phyloP scores from a whole-genome alignment of 164 flowering plant genomes.

The Tetracentron sinense region DNA sequence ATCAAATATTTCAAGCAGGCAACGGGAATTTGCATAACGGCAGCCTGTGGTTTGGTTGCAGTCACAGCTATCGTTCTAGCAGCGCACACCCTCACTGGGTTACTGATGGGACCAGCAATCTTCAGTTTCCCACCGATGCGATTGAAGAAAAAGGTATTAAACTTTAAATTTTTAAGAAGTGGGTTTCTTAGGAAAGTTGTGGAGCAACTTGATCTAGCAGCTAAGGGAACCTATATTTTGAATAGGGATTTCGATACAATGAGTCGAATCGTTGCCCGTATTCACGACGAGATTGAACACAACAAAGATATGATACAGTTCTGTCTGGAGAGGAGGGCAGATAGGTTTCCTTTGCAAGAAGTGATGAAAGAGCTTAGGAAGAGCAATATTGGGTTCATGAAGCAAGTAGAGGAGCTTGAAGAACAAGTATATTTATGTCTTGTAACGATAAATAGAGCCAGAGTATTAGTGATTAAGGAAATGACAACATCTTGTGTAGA shows the following conservation, averaged over 20 bases:
- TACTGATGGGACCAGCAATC: constrained; percentile 36
- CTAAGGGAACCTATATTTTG: no score
- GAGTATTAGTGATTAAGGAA: constrained; percentile 35
- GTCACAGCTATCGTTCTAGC: constrained; percentile 28
- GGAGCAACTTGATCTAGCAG: constrained; percentile 4
- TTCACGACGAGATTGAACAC: no score
- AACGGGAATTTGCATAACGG: constrained; percentile 26
- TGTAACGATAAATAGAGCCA: constrained; percentile 43
- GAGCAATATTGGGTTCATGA: constrained; percentile 26
- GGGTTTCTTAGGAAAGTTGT: constrained; percentile 20
- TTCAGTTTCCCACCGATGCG: constrained; percentile 26
- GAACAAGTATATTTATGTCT: constrained; percentile 53
- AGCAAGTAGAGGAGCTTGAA: constrained; percentile 49
- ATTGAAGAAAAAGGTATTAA: constrained; percentile 18
- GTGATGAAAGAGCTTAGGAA: constrained; percentile 39
- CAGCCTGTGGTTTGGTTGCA: constrained; percentile 25
- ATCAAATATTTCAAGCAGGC: constrained; percentile 26
- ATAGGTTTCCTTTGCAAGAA: constrained; percentile 19
- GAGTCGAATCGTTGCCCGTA: no score
- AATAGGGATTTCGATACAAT: no score
- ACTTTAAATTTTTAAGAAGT: constrained; percentile 10
- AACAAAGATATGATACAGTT: constrained; percentile 25
- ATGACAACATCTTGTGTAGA: constrained; percentile 2
- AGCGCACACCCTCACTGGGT: constrained; percentile 31
- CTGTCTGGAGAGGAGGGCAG: constrained; percentile 32